Evolutionary conservation across 1,139 yeast genomes (phyloP).

Genomic region (Hanseniaspora gamundiae): DNA sequence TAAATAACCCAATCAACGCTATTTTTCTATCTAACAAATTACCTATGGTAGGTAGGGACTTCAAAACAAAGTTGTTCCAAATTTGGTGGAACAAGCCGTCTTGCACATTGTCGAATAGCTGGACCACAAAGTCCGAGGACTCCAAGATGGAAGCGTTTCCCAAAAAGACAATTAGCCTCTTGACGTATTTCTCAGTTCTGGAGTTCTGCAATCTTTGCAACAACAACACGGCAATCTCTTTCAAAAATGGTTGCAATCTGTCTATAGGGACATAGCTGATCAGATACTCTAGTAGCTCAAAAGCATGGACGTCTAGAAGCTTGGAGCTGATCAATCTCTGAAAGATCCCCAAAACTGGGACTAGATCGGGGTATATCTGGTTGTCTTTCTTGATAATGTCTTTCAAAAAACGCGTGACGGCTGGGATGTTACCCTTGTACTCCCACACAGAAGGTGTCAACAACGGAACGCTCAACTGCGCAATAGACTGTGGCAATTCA

Average conservation of each 20-base stretch:
- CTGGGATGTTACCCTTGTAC: conserved; percentile 84
- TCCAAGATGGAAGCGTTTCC: conserved; percentile 36
- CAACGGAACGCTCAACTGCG: conserved; percentile 62
- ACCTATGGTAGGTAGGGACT: conserved; percentile 52
- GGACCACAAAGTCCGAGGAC: conserved; percentile 27
- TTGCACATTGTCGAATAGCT: conserved; percentile 31
- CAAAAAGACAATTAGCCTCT: conserved; percentile 56
- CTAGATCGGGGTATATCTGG: conserved; percentile 37
- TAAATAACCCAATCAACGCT: conserved; percentile 61
- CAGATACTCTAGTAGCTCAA: conserved; percentile 69
- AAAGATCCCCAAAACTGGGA: conserved; percentile 90
- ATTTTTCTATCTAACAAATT: conserved; percentile 67
- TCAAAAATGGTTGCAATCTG: conserved; percentile 42
- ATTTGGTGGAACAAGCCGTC: conserved; percentile 45
- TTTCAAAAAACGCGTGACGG: conserved; percentile 67
- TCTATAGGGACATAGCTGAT: conserved; percentile 44
- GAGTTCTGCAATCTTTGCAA: conserved; percentile 71
- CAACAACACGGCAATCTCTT: conserved; percentile 63
- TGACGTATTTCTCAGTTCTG: conserved; percentile 71
- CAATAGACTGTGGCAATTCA: conserved; percentile 51
- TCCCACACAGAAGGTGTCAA: conserved; percentile 91
- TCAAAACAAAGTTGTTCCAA: conserved; percentile 49
- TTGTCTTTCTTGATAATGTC: conserved; percentile 61
- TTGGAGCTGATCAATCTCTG: conserved; percentile 85
- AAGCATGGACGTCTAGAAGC: conserved; percentile 67